phyloP scores from a whole-genome alignment of 768 basidiomycete genomes.

The Boletus sp. region DNA sequence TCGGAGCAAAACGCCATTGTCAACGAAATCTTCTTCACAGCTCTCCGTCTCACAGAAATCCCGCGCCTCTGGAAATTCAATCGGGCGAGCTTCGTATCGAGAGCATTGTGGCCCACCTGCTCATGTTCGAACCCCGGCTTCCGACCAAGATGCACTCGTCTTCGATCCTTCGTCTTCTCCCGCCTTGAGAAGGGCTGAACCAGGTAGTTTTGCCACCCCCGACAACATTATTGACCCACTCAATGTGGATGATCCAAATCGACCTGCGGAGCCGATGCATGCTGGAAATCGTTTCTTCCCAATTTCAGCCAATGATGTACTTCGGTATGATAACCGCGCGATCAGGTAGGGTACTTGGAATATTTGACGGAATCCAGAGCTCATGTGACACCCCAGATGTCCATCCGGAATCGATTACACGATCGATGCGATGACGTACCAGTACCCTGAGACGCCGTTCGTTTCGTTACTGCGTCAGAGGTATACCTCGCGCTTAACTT shows the following conservation, averaged over 20 bases:
- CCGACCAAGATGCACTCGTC: neutral
- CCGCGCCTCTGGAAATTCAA: conserved; percentile 11
- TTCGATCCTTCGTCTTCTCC: neutral
- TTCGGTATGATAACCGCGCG: conserved; percentile 4
- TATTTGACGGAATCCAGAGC: neutral
- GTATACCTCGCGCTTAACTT: neutral
- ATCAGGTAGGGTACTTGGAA: conserved; percentile 6
- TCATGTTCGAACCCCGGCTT: conserved; percentile 7
- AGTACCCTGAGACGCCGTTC: conserved; percentile 19
- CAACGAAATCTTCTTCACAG: conserved; percentile 16
- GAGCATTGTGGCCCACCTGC: conserved; percentile 15
- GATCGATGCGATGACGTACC: conserved; percentile 16
- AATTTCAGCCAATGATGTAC: conserved; percentile 12
- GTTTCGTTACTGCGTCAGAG: conserved; percentile 3
- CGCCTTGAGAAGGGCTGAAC: neutral
- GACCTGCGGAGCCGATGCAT: conserved; percentile 4
- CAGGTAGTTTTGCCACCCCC: neutral
- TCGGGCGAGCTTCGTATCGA: conserved; percentile 24
- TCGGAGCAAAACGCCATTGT: conserved; percentile 10
- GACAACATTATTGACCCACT: conserved; percentile 2
- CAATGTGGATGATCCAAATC: neutral
- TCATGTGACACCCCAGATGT: conserved; percentile 7
- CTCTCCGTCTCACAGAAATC: conserved; percentile 16
- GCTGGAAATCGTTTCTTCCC: conserved; percentile 10
- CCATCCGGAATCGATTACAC: neutral